Base-by-base conservation (phyloP, 352 stramenopile genomes). In the Phytopythium oedochilum region DNA sequence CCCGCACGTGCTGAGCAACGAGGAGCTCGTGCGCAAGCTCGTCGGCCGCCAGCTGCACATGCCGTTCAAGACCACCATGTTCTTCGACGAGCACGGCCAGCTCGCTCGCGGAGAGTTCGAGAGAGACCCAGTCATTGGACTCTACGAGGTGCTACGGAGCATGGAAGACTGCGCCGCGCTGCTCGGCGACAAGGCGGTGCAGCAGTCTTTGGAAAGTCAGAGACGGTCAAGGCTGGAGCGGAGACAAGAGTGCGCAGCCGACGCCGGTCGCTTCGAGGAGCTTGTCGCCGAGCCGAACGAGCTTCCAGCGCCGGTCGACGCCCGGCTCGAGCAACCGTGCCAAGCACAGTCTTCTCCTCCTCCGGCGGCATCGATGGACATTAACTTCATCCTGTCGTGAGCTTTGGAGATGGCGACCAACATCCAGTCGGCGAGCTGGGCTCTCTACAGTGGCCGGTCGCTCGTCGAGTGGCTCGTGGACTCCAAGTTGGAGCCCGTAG, bases 31-130 rank as follows among this genome's bases (percentile, higher is more conserved):
- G 39, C 66, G 74, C 22, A 64, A 64, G 29, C 64, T 88, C 2
- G 53, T 88, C 23, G 73, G 72, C n/a, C 59, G 63, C 31, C 54
- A 81, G 35, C 42, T 86, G 17, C 60, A 71, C 12, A 59, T 81
- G 28, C 64, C 55, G 34, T 86, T 69, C 57, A 65, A 45, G 32
- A 69, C 70, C 31, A 43, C 64, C n/a, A 78, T 81, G 40, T 70
- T 71, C 56, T 83, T 86, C 22, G 69, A 64, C 25, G 53, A 31
- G 8, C 36, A 56, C 11, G 60, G 57, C 38, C 74, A 63, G 23
- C 60, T 76, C 42, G 59, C 70, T 20, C 44, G 50, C 9, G 67
- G 68, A 39, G 64, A 72, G 40, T 59, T 75, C 38, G 61, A 70
- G 23, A 63, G 65, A 0, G 70, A 83, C 38, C 60, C 78, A 23